phyloP scores from a whole-genome alignment of 2,329 filamentous ascomycete species.

The Aspergillus sojae region DNA sequence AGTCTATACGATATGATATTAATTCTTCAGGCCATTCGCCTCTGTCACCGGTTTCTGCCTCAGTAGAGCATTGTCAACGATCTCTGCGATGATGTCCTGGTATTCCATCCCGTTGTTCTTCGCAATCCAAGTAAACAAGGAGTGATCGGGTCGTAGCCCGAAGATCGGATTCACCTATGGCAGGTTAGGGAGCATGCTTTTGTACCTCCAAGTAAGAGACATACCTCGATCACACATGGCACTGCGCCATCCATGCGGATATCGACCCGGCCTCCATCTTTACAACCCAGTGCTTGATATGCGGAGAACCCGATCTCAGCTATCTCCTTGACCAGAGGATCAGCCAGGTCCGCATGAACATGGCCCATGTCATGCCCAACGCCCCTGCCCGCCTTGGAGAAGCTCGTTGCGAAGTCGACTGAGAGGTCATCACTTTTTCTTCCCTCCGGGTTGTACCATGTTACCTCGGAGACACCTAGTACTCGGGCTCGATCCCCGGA shows the following conservation, averaged over 20 bases:
- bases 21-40: neutral
- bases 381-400: constrained; percentile 11
- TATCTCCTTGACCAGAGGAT: constrained; percentile 13
- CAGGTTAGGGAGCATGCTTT: neutral
- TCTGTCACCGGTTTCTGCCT: neutral
- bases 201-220: neutral
- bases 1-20: neutral
- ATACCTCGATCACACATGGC: constrained; percentile 19
- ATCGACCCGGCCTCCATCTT: constrained; percentile 22
- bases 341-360: constrained; percentile 6
- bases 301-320: constrained; percentile 16
- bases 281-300: constrained; percentile 16
- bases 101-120: constrained; percentile 15
- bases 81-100: constrained; percentile 8
- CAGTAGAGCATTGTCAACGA: constrained; percentile 9
- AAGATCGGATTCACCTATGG: constrained; percentile 17
- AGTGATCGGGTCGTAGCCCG: constrained; percentile 16
- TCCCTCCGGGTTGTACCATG: constrained; percentile 11
- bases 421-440: neutral
- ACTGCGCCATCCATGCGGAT: constrained; percentile 13
- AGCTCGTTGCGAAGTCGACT: constrained; percentile 11
- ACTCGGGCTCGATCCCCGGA: constrained; percentile 21
- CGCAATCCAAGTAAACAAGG: constrained; percentile 9
- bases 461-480: constrained; percentile 19
- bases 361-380: constrained; percentile 5